These are phyloP conservation scores for Stylosanthes scabra DNA, from an alignment of 331 rosid genomes.

Conservation along the genomic window DNA sequence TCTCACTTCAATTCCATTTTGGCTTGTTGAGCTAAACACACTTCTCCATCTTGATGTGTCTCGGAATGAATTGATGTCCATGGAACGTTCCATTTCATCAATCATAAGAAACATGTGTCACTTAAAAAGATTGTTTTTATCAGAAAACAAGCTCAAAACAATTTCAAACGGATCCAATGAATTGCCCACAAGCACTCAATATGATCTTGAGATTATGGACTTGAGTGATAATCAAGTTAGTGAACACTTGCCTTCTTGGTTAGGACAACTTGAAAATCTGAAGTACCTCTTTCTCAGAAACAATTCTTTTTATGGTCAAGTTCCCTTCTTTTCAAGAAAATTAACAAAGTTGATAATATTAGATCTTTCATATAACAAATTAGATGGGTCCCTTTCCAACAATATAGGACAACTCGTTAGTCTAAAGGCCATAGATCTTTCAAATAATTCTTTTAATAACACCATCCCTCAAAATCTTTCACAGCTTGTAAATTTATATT, in stretches of 20 bases:
- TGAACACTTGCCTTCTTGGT: conserved; percentile 40
- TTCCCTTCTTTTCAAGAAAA: conserved; percentile 17
- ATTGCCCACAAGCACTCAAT: neutral
- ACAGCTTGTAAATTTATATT: too few relatives aligned
- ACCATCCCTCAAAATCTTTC: conserved; percentile 4
- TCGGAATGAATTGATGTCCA: neutral
- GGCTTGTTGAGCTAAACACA: conserved; percentile 21
- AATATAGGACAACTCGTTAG: neutral
- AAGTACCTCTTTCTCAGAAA: neutral
- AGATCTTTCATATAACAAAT: neutral
- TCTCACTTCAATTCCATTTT: conserved; percentile 37
- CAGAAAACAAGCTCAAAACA: neutral
- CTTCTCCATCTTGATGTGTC: conserved; percentile 18
- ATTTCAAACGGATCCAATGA: neutral
- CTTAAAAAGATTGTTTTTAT: conserved; percentile 5
- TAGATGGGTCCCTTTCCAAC: too few relatives aligned
- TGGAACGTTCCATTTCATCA: conserved; percentile 9
- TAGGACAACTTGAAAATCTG: conserved; percentile 24
- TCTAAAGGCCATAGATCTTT: neutral
- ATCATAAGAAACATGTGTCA: neutral
- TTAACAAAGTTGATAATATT: neutral
- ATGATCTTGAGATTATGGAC: conserved; percentile 10
- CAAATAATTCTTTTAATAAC: conserved; percentile 15
- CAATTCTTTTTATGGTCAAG: conserved; percentile 26
- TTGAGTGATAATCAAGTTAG: conserved; percentile 22